Base-by-base conservation (phyloP, 768 basidiomycete species). In the Sporobolomyces roseus region DNA sequence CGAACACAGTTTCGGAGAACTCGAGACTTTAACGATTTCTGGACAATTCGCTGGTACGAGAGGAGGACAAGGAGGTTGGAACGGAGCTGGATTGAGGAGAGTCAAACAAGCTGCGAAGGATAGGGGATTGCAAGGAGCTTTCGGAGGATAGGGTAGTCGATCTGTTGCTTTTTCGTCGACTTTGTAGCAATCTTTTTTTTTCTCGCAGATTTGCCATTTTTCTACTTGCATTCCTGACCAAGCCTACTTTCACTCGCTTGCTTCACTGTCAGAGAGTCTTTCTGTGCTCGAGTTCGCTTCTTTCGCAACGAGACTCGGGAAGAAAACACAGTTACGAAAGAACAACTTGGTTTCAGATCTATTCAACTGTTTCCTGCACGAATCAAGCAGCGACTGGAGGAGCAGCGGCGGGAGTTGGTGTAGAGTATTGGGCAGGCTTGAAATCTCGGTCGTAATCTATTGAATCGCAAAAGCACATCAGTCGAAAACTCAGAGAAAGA, bases 401-500 rank as follows among this genome's bases (percentile, higher is more conserved):
- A 43, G 56, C 41, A 4, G 41, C 38, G 29, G 56, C 56, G 17
- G 56, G 56, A 29, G 56, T 32, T 29, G 14, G 41, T 6, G 4
- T 3, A 41, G 38, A 45, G 58, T 60, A 60, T 33, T 60, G 58
- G 17, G 58, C 58, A 5, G 58, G 30, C 23, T 60, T 60, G 45
- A 32, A 60, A n/a, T 60, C 23, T 33, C 58, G 58, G 23, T 65
- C 55, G 63, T 70, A 70, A 63, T 70, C n/a, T n/a, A n/a, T n/a
- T n/a, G n/a, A n/a, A n/a, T n/a, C n/a, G n/a, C n/a, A n/a, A n/a
- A n/a, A n/a, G n/a, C n/a, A n/a, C n/a, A n/a, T n/a, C n/a, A n/a
- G n/a, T n/a, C n/a, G n/a, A n/a, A n/a, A n/a, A n/a, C n/a, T n/a
- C n/a, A n/a, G n/a, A n/a, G n/a, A n/a, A n/a, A n/a, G n/a, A n/a